Conservation (phyloP, 2,329 filamentous ascomycete genomes). For the Epichloe sylvatica region DNA sequence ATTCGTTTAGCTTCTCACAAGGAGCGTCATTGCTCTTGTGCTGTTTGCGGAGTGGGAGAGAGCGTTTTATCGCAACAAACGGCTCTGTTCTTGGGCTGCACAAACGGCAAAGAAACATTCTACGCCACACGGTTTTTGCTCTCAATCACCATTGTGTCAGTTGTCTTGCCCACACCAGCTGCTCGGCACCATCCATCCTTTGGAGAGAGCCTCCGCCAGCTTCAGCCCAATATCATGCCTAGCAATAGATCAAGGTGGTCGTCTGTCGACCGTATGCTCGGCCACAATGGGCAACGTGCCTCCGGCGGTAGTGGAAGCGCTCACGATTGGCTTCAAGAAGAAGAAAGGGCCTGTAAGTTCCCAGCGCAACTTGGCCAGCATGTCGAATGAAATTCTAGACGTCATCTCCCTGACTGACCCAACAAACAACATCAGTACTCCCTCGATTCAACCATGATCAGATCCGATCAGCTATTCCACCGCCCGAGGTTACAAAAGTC, state of each 20-base stretch:
- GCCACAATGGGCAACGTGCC: conserved; percentile 10
- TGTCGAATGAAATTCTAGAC: background rate
- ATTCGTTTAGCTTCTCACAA: background rate
- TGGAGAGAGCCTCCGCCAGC: background rate
- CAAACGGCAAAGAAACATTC: too few relatives aligned
- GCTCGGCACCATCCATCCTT: background rate
- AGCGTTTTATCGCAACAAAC: background rate
- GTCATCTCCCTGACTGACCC: background rate
- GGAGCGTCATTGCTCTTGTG: background rate
- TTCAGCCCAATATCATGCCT: conserved; percentile 6
- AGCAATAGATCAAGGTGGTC: conserved; percentile 15
- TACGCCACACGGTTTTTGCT: too few relatives aligned
- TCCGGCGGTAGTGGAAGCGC: conserved; percentile 9
- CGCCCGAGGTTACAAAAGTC: conserved; percentile 73
- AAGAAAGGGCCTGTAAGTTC: conserved; percentile 31
- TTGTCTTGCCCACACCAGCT: background rate
- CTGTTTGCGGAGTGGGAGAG: background rate
- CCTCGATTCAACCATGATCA: conserved; percentile 45
- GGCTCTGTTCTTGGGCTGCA: too few relatives aligned
- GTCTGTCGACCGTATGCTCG: conserved; percentile 18
- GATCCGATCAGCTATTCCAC: conserved; percentile 53
- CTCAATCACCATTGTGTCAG: too few relatives aligned
- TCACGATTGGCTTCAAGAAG: conserved; percentile 27
- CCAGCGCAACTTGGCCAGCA: background rate
- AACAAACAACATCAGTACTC: conserved; percentile 37